Percentiles rank a stretch among this genome's conserved stretches.
phyloP scores from a whole-genome alignment of 2,329 filamentous ascomycete species.

The Scytalidium sp. region DNA sequence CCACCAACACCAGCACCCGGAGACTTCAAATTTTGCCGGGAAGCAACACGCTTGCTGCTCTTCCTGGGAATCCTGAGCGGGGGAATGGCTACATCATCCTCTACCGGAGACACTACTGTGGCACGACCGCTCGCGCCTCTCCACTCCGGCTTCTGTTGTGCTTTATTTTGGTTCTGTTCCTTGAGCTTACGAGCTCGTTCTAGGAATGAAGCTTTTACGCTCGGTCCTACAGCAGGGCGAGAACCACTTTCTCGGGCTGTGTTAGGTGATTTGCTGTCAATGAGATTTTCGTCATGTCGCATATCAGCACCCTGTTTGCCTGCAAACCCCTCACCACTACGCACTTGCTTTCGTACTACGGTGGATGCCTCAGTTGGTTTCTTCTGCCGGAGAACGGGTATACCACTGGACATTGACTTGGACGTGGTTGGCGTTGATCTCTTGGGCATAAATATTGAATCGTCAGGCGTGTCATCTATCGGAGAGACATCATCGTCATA shows the following conservation, averaged over 20 bases:
- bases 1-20: slow-evolving; percentile 21
- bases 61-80: slow-evolving; percentile 55
- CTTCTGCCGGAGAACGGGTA: slow-evolving; percentile 26
- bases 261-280: slow-evolving; percentile 14
- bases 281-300: slow-evolving; percentile 62
- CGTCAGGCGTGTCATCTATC: slow-evolving; percentile 31
- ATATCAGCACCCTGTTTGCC: slow-evolving; percentile 34
- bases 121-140: slow-evolving; percentile 69
- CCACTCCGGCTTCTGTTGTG: slow-evolving; percentile 56
- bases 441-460: slow-evolving; percentile 15
- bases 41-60: slow-evolving; percentile 36
- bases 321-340: slow-evolving; percentile 10
- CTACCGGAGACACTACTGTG: slow-evolving; percentile 60
- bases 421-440: slow-evolving; percentile 7
- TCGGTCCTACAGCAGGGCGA: slow-evolving; percentile 24
- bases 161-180: slow-evolving; percentile 24
- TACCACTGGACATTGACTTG: slow-evolving; percentile 21
- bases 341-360: slow-evolving; percentile 18
- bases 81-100: slow-evolving; percentile 53
- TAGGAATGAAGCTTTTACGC: slow-evolving; percentile 35
- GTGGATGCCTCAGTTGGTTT: slow-evolving; percentile 20
- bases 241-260: slow-evolving; percentile 18
- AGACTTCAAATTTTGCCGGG: slow-evolving; percentile 17
- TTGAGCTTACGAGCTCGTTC: slow-evolving; percentile 43
- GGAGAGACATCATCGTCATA: slow-evolving; percentile 35